These are phyloP conservation scores for Akanthomyces muscarius DNA, from an alignment of 2,329 filamentous ascomycete species.

Conservation along the genomic window DNA sequence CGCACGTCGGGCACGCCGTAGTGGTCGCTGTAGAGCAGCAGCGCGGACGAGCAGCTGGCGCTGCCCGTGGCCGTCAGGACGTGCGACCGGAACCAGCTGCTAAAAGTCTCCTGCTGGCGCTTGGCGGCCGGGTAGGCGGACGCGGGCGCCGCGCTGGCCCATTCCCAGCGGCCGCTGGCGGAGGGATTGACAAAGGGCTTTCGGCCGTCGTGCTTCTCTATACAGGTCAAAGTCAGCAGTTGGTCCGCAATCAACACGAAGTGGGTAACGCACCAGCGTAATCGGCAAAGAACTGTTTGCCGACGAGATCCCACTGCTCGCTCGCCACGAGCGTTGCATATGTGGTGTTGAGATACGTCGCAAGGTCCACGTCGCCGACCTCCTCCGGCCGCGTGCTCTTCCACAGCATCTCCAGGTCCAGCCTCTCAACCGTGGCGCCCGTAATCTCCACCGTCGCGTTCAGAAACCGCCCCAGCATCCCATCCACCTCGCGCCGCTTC, in stretches of 20 bases:
- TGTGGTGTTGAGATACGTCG: constrained; percentile 7
- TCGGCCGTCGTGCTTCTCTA: constrained; percentile 12
- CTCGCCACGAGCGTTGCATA: constrained; percentile 1
- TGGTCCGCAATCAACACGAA: neutral
- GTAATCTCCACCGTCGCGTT: neutral
- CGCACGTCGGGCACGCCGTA: constrained; percentile 17
- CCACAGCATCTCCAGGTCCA: constrained; percentile 14
- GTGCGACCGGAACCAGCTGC: constrained; percentile 30
- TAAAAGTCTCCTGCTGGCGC: constrained; percentile 31
- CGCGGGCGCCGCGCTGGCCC: neutral
- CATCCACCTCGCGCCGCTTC: neutral
- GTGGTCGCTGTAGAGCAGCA: constrained; percentile 28
- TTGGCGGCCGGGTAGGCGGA: constrained; percentile 23
- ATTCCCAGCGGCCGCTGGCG: constrained; percentile 3
- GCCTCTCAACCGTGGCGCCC: neutral
- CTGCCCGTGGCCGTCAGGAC: constrained; percentile 23
- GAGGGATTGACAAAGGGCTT: constrained; percentile 17
- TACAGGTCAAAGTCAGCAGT: neutral
- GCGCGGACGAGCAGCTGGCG: constrained; percentile 27
- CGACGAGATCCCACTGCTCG: constrained; percentile 9
- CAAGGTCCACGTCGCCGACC: neutral
- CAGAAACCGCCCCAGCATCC: neutral
- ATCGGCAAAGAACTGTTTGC: constrained; percentile 15
- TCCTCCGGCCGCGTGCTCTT: constrained; percentile 1
- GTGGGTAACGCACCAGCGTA: constrained; percentile 2